Conservation (phyloP, 306 rosid genomes). For the Argentina anserina region DNA sequence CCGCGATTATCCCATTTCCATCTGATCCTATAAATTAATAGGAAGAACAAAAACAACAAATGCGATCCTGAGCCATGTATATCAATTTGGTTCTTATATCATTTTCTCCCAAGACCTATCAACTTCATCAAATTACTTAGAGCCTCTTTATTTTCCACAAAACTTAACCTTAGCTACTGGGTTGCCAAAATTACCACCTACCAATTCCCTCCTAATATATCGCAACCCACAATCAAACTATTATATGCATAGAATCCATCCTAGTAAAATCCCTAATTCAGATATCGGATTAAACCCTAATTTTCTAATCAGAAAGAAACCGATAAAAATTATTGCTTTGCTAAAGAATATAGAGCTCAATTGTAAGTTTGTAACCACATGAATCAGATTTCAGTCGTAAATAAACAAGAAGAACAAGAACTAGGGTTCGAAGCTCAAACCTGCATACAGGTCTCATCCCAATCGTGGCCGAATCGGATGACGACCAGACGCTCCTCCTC, state of each 20-base stretch:
- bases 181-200: not conserved
- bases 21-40: not conserved
- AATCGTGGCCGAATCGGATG: constrained; percentile 79
- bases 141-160: not conserved
- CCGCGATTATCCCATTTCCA: not conserved
- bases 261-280: not conserved
- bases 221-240: not conserved
- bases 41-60: not conserved
- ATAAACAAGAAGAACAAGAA: not conserved
- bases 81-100: not conserved
- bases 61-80: not conserved
- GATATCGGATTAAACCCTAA: not conserved
- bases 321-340: not conserved
- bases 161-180: not conserved
- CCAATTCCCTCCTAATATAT: not conserved
- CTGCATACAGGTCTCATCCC: constrained; percentile 95
- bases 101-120: not conserved
- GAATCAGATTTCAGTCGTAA: not conserved
- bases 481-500: constrained; percentile 86
- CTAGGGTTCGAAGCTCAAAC: constrained; percentile 24
- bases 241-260: not conserved
- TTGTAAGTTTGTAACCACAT: not conserved
- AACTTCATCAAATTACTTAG: not conserved
- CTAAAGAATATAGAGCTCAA: no score
- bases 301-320: not conserved